Percentiles rank a stretch among this genome's conserved stretches.
These are phyloP conservation scores for Pythium insidiosum DNA, from an alignment of 352 stramenopile genomes.

Conservation along the genomic window DNA sequence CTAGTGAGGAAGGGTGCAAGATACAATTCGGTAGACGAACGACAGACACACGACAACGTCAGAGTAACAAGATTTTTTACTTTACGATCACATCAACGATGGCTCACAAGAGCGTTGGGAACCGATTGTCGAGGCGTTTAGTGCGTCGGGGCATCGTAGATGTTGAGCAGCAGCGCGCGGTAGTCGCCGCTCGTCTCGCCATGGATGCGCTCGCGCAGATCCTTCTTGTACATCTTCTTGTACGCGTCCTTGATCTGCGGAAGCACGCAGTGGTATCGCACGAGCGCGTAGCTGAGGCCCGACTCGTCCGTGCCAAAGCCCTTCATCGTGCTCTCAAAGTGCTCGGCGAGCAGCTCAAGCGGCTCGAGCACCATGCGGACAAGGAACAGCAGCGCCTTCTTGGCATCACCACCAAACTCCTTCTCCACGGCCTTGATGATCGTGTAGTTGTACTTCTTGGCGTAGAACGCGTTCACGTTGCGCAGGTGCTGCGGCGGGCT, in stretches of 20 bases:
- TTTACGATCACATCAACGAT: too few relatives aligned
- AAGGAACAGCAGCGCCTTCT: conserved; percentile 50
- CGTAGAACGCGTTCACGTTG: conserved; percentile 45
- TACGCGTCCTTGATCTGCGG: conserved; percentile 66
- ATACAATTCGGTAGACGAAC: too few relatives aligned
- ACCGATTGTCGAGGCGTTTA: too few relatives aligned
- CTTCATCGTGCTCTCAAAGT: conserved; percentile 74
- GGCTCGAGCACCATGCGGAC: conserved; percentile 55
- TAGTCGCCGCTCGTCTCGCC: conserved; percentile 73
- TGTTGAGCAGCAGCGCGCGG: conserved; percentile 50
- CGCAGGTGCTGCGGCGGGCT: conserved; percentile 47
- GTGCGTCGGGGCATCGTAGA: conserved; percentile 35
- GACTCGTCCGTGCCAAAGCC: conserved; percentile 68
- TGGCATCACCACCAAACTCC: conserved; percentile 48
- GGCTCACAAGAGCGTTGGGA: not conserved
- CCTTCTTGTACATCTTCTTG: conserved; percentile 70
- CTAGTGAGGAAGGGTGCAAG: too few relatives aligned
- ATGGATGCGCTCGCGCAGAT: conserved; percentile 75
- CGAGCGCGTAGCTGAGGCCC: conserved; percentile 38
- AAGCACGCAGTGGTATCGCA: conserved; percentile 77
- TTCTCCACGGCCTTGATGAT: conserved; percentile 58
- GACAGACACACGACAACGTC: too few relatives aligned
- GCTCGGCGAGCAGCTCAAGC: conserved; percentile 44
- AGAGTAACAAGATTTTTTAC: too few relatives aligned
- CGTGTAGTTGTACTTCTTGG: conserved; percentile 56